phyloP scores from a whole-genome alignment of 2,329 filamentous ascomycete genomes.

The Botryosphaeria dothidea region DNA sequence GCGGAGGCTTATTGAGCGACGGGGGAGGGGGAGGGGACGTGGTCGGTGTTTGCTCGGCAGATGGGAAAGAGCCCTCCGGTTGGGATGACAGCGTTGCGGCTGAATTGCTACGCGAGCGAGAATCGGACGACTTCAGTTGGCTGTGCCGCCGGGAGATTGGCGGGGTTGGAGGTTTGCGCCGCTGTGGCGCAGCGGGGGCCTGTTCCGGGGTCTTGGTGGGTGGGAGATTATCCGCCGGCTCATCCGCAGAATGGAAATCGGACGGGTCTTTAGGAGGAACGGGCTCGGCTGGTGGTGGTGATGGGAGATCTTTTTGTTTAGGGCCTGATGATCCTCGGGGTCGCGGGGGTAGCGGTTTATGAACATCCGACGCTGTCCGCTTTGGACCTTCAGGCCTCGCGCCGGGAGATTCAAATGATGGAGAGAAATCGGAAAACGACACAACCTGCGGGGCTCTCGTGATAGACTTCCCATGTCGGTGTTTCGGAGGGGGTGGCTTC shows the following conservation, averaged over 20 bases:
- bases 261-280: constrained; percentile 16
- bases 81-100: constrained; percentile 38
- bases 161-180: constrained; percentile 25
- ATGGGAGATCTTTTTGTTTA: constrained; percentile 7
- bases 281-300: constrained; percentile 16
- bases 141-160: constrained; percentile 34
- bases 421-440: constrained; percentile 34
- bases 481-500: constrained; percentile 69
- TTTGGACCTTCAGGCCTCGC: constrained; percentile 28
- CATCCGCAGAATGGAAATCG: background rate
- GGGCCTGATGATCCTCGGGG: constrained; percentile 31
- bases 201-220: background rate
- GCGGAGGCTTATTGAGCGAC: constrained; percentile 4
- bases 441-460: constrained; percentile 48
- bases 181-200: constrained; percentile 23
- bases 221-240: background rate
- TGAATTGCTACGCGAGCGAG: constrained; percentile 38
- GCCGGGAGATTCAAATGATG: constrained; percentile 24
- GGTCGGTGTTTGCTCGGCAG: background rate
- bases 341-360: constrained; percentile 63
- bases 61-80: constrained; percentile 1
- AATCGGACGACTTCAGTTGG: constrained; percentile 32
- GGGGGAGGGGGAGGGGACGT: background rate
- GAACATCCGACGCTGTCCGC: constrained; percentile 49
- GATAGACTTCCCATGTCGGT: constrained; percentile 68